Conservation (phyloP, 2,329 filamentous ascomycete species). For the Diaporthe capsici region DNA sequence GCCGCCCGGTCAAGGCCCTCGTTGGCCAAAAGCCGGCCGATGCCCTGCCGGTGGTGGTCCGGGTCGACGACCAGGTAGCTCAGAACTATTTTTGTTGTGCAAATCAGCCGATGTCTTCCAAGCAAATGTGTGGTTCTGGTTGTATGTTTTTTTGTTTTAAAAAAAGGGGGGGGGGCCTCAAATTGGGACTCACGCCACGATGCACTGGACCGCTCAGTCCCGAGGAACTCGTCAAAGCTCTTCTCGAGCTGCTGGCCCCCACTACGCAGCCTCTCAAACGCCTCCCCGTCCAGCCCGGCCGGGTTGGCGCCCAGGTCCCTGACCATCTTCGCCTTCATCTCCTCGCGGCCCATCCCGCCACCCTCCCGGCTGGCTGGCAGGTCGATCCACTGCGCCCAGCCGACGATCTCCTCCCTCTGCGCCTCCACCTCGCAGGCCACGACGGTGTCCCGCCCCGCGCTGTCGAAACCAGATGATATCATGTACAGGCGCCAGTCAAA, state of each 20-base stretch:
- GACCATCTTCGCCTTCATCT: neutral
- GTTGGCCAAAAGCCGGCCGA: slow-evolving; percentile 45
- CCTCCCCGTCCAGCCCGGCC: slow-evolving; percentile 26
- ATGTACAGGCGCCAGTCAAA: slow-evolving; percentile 26
- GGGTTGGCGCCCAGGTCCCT: slow-evolving; percentile 1
- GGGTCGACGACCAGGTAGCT: slow-evolving; percentile 46
- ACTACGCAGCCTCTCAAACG: neutral
- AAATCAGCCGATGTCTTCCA: neutral
- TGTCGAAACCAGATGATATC: neutral
- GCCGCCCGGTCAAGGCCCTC: slow-evolving; percentile 45
- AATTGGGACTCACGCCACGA: slow-evolving; percentile 7
- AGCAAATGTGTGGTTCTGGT: neutral
- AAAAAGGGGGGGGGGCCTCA: too few relatives aligned
- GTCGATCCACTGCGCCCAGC: slow-evolving; percentile 39
- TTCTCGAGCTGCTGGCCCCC: slow-evolving; percentile 17
- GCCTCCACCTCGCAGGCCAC: neutral
- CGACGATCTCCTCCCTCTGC: slow-evolving; percentile 9
- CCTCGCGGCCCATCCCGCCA: neutral
- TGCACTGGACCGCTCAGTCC: neutral
- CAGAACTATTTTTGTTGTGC: slow-evolving; percentile 41
- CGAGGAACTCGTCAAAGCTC: neutral
- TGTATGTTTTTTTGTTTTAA: neutral
- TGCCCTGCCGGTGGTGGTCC: slow-evolving; percentile 46
- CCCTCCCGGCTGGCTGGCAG: neutral
- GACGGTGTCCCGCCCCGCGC: neutral